Evolutionary conservation across 768 basidiomycete species (phyloP), one percentile per base, ranked within the genome.

Genomic region (Pulveroboletus sp.): DNA sequence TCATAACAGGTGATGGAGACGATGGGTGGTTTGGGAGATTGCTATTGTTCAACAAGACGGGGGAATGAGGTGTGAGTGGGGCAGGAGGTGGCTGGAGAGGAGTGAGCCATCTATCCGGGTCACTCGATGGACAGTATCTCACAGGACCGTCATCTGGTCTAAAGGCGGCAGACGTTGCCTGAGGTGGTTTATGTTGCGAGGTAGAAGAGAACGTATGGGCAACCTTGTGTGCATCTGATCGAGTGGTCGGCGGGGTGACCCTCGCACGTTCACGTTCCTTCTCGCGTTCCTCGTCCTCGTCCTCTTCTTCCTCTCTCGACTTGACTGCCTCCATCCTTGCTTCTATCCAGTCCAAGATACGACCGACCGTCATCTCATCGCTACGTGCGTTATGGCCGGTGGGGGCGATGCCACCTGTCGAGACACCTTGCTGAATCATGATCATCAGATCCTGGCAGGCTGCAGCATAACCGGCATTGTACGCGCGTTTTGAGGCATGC

Each of bases 321-420:
- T 76, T 81, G 50, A 91, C 79, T 0, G 87, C 89, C 21, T 91
- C 89, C 38, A 89, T 67, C 49, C 89, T 72, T 0, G 86, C 89
- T 62, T 92, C 89, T 52, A 85, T 80, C 84, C 87, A 91, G 59
- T 91, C 88, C 83, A 91, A 80, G 44, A 92, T 82, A 27, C 83
- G 69, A 10, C 85, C 89, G 58, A 91, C 84, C 0, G 83, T 81
- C 82, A 88, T 80, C 37, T 83, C 83, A 44, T 75, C 73, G 41
- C 72, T 73, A 47, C 77, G 76, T 27, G 73, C 66, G 51, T 76
- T 78, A 48, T 74, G 71, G 47, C 60, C 62, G 18, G 70, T 65
- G 32, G 62, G 51, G 39, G 72, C 72, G 52, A 79, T 67, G 58
- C 74, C 76, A 59, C 73, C 75, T 32, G 75, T 76, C 24, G 87